These are phyloP conservation scores for Amauroascus verrucosus DNA, from an alignment of 2,329 filamentous ascomycete species.

Conservation along the genomic window DNA sequence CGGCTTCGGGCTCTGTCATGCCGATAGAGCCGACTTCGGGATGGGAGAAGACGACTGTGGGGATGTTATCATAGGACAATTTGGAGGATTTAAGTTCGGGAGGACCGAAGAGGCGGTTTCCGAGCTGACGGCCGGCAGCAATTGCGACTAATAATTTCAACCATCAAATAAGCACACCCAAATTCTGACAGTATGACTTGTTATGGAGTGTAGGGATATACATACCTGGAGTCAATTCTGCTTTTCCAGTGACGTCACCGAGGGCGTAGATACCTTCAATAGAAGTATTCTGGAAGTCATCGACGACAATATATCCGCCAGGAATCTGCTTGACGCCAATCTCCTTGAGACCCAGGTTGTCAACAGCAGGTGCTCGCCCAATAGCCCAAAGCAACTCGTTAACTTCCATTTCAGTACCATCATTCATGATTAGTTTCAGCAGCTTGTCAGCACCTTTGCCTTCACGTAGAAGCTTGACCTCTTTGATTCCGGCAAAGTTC, in stretches of 20 bases:
- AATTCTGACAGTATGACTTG: background rate
- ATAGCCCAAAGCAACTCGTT: conserved; percentile 45
- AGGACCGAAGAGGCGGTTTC: conserved; percentile 42
- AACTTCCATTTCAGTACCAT: conserved; percentile 36
- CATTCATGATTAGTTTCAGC: conserved; percentile 36
- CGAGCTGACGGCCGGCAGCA: conserved; percentile 42
- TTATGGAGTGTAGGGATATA: background rate
- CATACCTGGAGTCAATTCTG: conserved; percentile 42
- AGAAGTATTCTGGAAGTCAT: conserved; percentile 43
- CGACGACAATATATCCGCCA: conserved; percentile 37
- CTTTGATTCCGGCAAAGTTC: conserved; percentile 38
- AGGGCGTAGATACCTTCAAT: conserved; percentile 41
- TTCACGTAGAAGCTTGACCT: conserved; percentile 37
- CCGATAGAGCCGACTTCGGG: conserved; percentile 42
- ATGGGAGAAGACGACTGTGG: conserved; percentile 45
- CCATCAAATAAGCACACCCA: background rate
- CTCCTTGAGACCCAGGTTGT: conserved; percentile 34
- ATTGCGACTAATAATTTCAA: conserved; percentile 42
- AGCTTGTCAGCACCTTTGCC: conserved; percentile 39
- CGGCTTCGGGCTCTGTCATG: conserved; percentile 42
- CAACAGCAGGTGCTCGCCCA: conserved; percentile 38
- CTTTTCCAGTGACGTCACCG: conserved; percentile 43
- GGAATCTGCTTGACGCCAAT: conserved; percentile 34
- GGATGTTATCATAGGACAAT: conserved; percentile 42
- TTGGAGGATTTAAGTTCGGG: conserved; percentile 35